Evolutionary conservation across 768 basidiomycete genomes (phyloP).

Genomic region (Panellus pusillus): DNA sequence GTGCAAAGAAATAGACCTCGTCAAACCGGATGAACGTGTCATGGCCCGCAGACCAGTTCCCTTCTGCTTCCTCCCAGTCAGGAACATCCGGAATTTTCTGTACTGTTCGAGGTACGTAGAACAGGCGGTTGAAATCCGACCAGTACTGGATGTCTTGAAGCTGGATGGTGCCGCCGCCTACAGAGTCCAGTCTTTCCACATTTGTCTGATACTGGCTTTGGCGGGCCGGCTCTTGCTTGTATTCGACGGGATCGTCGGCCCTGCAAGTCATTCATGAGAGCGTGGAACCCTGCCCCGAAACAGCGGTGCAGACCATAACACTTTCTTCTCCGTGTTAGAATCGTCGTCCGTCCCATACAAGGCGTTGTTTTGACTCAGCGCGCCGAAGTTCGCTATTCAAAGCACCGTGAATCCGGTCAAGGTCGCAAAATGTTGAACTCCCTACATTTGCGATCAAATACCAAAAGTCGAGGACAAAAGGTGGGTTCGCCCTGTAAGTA

Average conservation of each 20-base stretch:
- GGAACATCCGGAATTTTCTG: conserved; percentile 61
- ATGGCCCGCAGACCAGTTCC: conserved; percentile 57
- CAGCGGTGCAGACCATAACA: conserved; percentile 14
- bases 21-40: conserved; percentile 55
- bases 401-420: background rate
- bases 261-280: conserved; percentile 4
- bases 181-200: conserved; percentile 30
- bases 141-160: conserved; percentile 51
- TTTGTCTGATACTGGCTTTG: conserved; percentile 56
- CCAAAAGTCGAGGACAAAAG: conserved; percentile 62
- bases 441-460: conserved; percentile 67
- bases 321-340: conserved; percentile 12
- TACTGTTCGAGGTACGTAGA: conserved; percentile 63
- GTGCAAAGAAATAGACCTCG: conserved; percentile 37
- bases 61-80: conserved; percentile 53
- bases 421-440: conserved; percentile 13
- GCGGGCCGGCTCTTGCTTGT: conserved; percentile 52
- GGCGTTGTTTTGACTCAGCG: conserved; percentile 44
- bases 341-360: conserved; percentile 35
- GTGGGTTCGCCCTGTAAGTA: conserved; percentile 43
- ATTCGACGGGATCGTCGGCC: conserved; percentile 38
- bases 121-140: conserved; percentile 69
- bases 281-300: conserved; percentile 10
- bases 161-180: conserved; percentile 8
- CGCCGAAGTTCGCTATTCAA: conserved; percentile 63